phyloP scores from a whole-genome alignment of 2,329 filamentous ascomycete species.

The Teratosphaeria destructans region DNA sequence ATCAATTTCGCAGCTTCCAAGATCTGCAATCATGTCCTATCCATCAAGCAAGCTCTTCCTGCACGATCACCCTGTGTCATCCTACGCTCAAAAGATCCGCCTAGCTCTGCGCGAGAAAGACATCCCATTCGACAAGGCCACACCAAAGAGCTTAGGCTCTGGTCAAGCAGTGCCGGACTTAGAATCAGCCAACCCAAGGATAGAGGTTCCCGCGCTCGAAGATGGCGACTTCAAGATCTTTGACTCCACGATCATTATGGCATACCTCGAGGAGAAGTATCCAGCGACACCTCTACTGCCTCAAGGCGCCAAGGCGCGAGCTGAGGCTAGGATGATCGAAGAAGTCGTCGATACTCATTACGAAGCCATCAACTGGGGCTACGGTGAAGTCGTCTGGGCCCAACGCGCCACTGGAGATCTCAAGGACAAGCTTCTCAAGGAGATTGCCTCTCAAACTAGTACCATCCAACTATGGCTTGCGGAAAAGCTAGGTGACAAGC shows the following conservation, averaged over 20 bases:
- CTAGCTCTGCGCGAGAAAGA: constrained; percentile 27
- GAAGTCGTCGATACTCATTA: constrained; percentile 21
- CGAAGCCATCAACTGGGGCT: constrained; percentile 23
- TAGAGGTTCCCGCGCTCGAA: constrained; percentile 26
- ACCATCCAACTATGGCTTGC: constrained; percentile 18
- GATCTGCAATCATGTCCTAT: background rate
- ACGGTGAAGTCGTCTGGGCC: constrained; percentile 16
- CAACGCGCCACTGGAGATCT: constrained; percentile 14
- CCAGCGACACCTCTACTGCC: constrained; percentile 15
- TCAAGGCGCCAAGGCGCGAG: constrained; percentile 9
- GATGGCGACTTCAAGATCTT: constrained; percentile 22
- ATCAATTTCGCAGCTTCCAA: background rate
- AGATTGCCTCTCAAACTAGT: constrained; percentile 15
- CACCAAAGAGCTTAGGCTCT: constrained; percentile 27
- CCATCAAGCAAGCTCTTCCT: constrained; percentile 13
- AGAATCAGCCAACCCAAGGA: constrained; percentile 22
- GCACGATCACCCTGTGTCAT: constrained; percentile 21
- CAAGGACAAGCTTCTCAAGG: constrained; percentile 15
- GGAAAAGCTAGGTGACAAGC: constrained; percentile 13
- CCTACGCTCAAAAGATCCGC: constrained; percentile 28
- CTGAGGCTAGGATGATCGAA: constrained; percentile 21
- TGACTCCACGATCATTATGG: constrained; percentile 24
- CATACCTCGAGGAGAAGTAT: constrained; percentile 22
- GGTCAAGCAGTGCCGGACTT: constrained; percentile 19
- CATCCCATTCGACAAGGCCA: constrained; percentile 25